These are phyloP conservation scores for Kondoa subrosea DNA, from an alignment of 768 basidiomycete species.

Conservation along the genomic window DNA sequence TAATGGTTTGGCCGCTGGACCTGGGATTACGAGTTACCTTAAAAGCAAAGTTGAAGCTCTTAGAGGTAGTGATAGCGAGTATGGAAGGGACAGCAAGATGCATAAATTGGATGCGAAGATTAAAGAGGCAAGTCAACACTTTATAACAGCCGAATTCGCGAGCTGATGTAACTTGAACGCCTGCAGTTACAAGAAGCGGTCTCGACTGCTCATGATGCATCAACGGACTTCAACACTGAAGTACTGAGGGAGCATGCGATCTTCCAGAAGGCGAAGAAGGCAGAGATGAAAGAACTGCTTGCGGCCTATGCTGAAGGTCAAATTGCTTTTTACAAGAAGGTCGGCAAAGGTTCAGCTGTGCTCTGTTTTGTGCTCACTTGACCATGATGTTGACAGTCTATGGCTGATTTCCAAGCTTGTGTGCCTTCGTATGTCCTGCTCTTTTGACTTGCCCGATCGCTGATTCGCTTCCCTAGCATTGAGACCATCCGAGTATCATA, in stretches of 20 bases:
- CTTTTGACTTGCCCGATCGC: not conserved
- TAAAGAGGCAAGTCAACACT: slow-evolving; percentile 53
- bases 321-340: slow-evolving; percentile 60
- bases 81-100: slow-evolving; percentile 84
- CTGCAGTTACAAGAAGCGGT: slow-evolving; percentile 86
- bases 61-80: slow-evolving; percentile 81
- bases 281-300: slow-evolving; percentile 94
- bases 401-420: slow-evolving; percentile 2
- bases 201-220: slow-evolving; percentile 81
- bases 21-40: slow-evolving; percentile 56
- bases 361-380: not conserved
- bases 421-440: not conserved
- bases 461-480: not conserved
- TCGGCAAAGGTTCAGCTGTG: not conserved
- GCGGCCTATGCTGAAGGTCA: slow-evolving; percentile 79
- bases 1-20: slow-evolving; percentile 70
- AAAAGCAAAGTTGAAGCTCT: slow-evolving; percentile 83
- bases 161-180: not conserved
- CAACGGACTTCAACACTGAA: slow-evolving; percentile 89
- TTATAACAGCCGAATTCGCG: not conserved
- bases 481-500: not conserved
- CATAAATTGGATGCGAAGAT: slow-evolving; percentile 80
- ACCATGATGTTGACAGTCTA: not conserved
- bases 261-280: slow-evolving; percentile 77
- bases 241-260: slow-evolving; percentile 75